Conservation (phyloP, 2,329 filamentous ascomycete species). For the Orbilia oligospora region DNA sequence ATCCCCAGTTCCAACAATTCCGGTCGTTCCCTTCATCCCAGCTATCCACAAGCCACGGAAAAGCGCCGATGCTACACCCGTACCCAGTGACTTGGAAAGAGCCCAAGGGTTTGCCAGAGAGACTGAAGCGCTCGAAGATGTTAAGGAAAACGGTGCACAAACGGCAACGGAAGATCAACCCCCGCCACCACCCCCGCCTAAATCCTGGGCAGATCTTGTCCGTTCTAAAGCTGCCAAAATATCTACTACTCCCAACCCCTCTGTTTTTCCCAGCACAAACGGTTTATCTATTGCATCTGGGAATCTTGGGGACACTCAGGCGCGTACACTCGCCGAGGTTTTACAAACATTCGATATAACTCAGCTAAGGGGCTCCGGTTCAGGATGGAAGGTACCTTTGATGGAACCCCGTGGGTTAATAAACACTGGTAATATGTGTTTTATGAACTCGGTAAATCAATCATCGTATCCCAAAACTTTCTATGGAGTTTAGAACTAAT, state of each 20-base stretch:
- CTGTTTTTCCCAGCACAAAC: constrained; percentile 54
- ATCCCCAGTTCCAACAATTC: constrained; percentile 52
- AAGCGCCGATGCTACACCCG: constrained; percentile 61
- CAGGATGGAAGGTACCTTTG: constrained; percentile 79
- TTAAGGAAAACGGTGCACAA: constrained; percentile 37
- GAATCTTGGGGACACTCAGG: constrained; percentile 69
- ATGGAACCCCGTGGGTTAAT: constrained; percentile 93
- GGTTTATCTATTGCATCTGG: constrained; percentile 62
- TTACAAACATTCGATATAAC: constrained; percentile 79
- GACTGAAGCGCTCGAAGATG: constrained; percentile 59
- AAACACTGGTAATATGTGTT: constrained; percentile 99
- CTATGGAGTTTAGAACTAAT: not conserved
- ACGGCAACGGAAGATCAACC: constrained; percentile 55
- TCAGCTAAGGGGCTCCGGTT: constrained; percentile 66
- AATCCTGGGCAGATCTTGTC: constrained; percentile 78
- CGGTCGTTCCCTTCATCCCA: constrained; percentile 52
- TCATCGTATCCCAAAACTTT: not conserved
- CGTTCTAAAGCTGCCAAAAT: constrained; percentile 64
- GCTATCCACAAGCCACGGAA: constrained; percentile 60
- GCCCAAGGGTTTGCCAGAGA: constrained; percentile 9
- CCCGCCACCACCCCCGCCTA: constrained; percentile 65
- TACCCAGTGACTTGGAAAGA: constrained; percentile 43
- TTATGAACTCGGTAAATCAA: constrained; percentile 96
- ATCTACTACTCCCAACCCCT: constrained; percentile 65
- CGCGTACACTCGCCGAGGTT: constrained; percentile 80